Percentiles rank a stretch among this genome's conserved stretches.
Conservation (phyloP, 2,329 filamentous ascomycete species). For the Fusarium robinianum region DNA sequence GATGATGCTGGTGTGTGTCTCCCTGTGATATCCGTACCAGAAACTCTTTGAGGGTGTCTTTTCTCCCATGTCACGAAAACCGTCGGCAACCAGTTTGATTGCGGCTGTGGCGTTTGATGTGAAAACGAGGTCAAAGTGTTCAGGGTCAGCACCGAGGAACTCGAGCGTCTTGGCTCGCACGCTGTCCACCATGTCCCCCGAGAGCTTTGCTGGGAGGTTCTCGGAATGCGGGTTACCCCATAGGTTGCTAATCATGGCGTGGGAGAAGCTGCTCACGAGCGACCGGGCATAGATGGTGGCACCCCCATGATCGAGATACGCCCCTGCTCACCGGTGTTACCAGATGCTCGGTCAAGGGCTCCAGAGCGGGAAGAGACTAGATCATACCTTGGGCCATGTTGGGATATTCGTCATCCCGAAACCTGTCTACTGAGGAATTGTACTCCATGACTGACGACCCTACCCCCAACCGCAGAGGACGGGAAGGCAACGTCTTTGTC, state of each 20-base stretch:
- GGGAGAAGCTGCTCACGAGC: conserved; percentile 58
- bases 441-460: conserved; percentile 28
- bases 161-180: conserved; percentile 57
- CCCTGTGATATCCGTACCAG: conserved; percentile 64
- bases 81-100: conserved; percentile 65
- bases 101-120: conserved; percentile 65
- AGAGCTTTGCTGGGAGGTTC: conserved; percentile 61
- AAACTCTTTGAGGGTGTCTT: conserved; percentile 52
- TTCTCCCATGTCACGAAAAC: conserved; percentile 57
- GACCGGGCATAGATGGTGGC: conserved; percentile 63
- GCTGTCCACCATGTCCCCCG: conserved; percentile 61
- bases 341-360: background rate
- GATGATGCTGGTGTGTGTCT: conserved; percentile 66
- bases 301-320: conserved; percentile 64
- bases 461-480: conserved; percentile 12
- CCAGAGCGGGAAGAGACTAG: background rate
- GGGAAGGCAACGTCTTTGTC: conserved; percentile 10
- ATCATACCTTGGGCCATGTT: conserved; percentile 35
- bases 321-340: conserved; percentile 27
- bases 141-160: conserved; percentile 63
- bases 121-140: conserved; percentile 65
- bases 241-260: conserved; percentile 59
- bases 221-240: conserved; percentile 72
- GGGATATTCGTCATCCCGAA: conserved; percentile 36
- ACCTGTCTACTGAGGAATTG: conserved; percentile 31